A percentile compares a stretch with the other conserved stretches of the same genome.
Conservation (phyloP, 345 rosid species). For the Firmiana major region DNA sequence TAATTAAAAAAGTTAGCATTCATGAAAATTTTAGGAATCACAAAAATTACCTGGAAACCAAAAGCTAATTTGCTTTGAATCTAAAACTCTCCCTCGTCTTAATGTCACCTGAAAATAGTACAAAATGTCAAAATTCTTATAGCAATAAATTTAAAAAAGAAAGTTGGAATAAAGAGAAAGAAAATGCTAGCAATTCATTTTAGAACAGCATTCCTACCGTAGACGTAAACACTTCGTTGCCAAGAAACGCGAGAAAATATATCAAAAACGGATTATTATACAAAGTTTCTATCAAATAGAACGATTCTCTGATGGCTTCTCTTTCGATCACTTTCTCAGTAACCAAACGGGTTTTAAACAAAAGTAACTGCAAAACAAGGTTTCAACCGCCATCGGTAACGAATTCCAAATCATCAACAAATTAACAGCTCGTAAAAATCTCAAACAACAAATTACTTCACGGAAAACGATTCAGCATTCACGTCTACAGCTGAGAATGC, state of each 20-base stretch:
- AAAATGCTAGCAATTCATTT: not conserved
- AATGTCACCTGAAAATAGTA: conserved; percentile 2
- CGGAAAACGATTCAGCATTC: conserved; percentile 14
- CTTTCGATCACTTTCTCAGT: conserved; percentile 18
- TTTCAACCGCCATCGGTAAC: not conserved
- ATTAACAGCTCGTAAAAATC: not conserved
- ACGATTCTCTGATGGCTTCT: conserved; percentile 1
- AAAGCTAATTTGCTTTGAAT: conserved; percentile 1
- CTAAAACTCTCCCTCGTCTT: not conserved
- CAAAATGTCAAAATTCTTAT: not conserved
- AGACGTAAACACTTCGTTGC: not conserved
- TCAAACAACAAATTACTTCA: conserved; percentile 10
- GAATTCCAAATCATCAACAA: not conserved
- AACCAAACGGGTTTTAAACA: conserved; percentile 19
- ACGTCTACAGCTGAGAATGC: conserved; percentile 4
- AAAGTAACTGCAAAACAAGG: not conserved
- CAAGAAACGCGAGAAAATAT: conserved; percentile 12
- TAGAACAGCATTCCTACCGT: not conserved
- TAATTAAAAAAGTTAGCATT: not conserved
- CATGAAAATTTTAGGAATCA: not conserved
- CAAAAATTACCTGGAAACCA: conserved; percentile 5
- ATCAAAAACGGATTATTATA: not conserved
- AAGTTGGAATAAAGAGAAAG: not conserved
- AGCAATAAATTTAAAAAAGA: not conserved
- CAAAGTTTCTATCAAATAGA: not conserved